Evolutionary conservation across 495 filamentous ascomycete species (phyloP), one percentile per base, ranked within the genome.

Genomic region (Talaromyces liani): DNA sequence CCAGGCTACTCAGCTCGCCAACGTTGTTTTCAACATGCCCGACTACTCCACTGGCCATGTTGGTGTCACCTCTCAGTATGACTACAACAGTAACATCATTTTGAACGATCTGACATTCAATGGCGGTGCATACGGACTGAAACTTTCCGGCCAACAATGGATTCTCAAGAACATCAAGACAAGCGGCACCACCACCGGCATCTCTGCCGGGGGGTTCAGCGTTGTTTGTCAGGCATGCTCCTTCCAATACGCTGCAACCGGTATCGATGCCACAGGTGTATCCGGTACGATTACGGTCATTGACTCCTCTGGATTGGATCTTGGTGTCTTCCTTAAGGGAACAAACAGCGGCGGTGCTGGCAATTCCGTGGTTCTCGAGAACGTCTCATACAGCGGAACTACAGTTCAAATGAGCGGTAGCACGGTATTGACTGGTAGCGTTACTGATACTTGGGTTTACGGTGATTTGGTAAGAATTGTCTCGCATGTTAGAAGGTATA

Each of bases 91-190:
- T 73, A 80, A 57, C 67, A 77, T 61, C 68, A 76, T 63, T 60
- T 71, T 63, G 59, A 66, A 66, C 79, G 87, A 55, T 83, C 81
- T 69, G 80, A 81, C 80, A 24, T 91, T 92, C 76, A 82, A 83
- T 60, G 88, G 89, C 36, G 89, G 89, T 7, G 71, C 72, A 1
- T 73, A 81, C 31, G 88, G 84, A 34, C 77, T 83, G 58, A 78
- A 78, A 45, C 70, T 90, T 63, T 86, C 84, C 27, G 88, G 88
- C 64, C 88, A 91, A 70, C 88, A 91, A 71, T 91, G 85, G 66
- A 89, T 87, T 1, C 86, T 87, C 77, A 77, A 85, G 36, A 87
- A 87, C 67, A 33, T 91, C 12, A 82, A 73, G 12, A 89, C 91
- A 67, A 67, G 49, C 5, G 69, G 67, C 3, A 84, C 81, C 62